Evolutionary conservation across 208 protist genomes (phyloP), one percentile per base, ranked within the genome.

Genomic region (Paratrypanosoma confusum): DNA sequence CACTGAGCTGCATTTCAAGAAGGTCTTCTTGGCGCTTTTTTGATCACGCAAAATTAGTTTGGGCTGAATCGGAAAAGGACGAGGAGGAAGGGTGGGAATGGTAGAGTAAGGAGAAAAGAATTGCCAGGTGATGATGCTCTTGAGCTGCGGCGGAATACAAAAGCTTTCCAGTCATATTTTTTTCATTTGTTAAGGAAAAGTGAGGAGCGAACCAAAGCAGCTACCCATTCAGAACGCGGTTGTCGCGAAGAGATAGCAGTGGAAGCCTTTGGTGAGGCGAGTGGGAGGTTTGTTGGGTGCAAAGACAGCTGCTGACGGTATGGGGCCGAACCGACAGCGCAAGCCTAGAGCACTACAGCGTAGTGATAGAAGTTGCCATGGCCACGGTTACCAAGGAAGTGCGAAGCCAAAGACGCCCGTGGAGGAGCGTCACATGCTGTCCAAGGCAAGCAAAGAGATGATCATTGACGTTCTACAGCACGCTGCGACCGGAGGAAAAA

Each of bases 401-500:
- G 47, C 58, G 3, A 37, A 50, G 1, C 46, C 60, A 0, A 8
- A 62, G 13, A 8, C 58, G 1, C 4, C 47, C 1, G 48, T 54
- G 6, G 51, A 63, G 39, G 25, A 48, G 34, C 51, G 66, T 20
- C 69, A 76, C 4, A 75, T 87, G 65, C 79, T 89, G 18, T 75
- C 77, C 32, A 66, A 52, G 21, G 71, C 76, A 1, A 65, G 68
- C 4, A 55, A 71, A 13, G 84, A 93, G 5, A 64, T 93, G 22
- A 81, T 93, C 31, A 80, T 89, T 41, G 84, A 93, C 43, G 84
- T 93, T 14, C 68, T 93, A 29, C 79, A 87, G 27, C 84, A 93
- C 60, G 80, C 78, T 20, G 84, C 80, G 1, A 83, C 64, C 3
- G 74, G 71, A n/a, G 84, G 84, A 11, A 63, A 46, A 24, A 75